Conservation (phyloP, 768 basidiomycete genomes). For the Albatrellus ellisii region DNA sequence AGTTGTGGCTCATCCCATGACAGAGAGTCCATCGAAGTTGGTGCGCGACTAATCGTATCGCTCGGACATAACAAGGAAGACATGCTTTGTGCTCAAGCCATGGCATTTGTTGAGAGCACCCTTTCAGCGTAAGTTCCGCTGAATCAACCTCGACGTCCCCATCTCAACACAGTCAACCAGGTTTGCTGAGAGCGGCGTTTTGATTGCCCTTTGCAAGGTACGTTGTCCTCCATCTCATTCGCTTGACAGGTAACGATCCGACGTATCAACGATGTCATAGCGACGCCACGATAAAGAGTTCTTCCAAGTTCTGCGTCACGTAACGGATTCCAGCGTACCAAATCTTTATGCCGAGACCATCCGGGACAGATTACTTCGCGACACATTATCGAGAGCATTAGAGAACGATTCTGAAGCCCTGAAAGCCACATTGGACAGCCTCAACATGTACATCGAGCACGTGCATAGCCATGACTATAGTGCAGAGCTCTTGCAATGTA, state of each 20-base stretch:
- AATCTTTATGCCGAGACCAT: conserved; percentile 14
- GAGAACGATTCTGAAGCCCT: conserved; percentile 33
- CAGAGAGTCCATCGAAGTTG: conserved; percentile 42
- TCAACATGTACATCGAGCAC: conserved; percentile 41
- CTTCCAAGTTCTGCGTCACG: conserved; percentile 6
- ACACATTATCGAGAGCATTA: conserved; percentile 32
- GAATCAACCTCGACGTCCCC: conserved; percentile 3
- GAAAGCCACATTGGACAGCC: conserved; percentile 42
- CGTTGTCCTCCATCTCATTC: conserved; percentile 4
- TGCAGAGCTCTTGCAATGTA: conserved; percentile 42
- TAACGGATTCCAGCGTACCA: conserved; percentile 4
- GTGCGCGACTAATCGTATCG: conserved; percentile 32
- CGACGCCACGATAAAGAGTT: conserved; percentile 3
- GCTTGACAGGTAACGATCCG: neutral
- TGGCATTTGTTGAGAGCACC: conserved; percentile 37
- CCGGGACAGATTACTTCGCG: conserved; percentile 25
- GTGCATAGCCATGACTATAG: conserved; percentile 43
- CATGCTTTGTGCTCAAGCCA: conserved; percentile 42
- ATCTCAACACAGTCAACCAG: conserved; percentile 20
- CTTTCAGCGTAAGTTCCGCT: conserved; percentile 32
- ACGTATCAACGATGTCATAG: conserved; percentile 2
- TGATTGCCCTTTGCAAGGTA: conserved; percentile 47
- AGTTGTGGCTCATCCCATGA: neutral
- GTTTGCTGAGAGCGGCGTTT: conserved; percentile 43
- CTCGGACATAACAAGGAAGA: conserved; percentile 42